A percentile compares a stretch with the other conserved stretches of the same genome.
Evolutionary conservation across 2,329 filamentous ascomycete genomes (phyloP).

Genomic region (Cryphonectria naterciae): DNA sequence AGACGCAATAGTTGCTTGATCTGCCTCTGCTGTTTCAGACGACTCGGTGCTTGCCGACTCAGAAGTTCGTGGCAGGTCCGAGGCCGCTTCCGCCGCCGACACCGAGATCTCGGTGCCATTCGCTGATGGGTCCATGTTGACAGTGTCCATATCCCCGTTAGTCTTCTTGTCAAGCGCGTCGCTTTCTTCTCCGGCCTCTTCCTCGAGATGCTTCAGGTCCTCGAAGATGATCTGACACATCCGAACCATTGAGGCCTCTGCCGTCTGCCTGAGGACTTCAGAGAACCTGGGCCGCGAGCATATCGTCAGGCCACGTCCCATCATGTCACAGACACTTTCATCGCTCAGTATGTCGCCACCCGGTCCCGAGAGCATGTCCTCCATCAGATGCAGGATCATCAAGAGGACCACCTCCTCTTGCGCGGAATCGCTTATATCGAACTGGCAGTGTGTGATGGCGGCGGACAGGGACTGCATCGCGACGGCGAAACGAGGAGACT

Average conservation of each 20-base stretch:
- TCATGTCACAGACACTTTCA: conserved; percentile 99
- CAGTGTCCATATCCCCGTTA: conserved; percentile 70
- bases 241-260: conserved; percentile 95
- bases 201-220: conserved; percentile 83
- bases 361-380: conserved; percentile 93
- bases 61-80: conserved; percentile 40
- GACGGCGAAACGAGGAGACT: conserved; percentile 83
- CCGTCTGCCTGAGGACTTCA: conserved; percentile 85
- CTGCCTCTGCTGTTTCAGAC: conserved; percentile 31
- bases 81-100: conserved; percentile 24
- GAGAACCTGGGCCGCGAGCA: conserved; percentile 93
- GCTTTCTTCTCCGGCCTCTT: conserved; percentile 70
- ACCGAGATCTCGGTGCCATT: conserved; percentile 53
- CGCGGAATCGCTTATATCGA: conserved; percentile 92
- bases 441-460: conserved; percentile 95
- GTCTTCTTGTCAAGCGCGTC: conserved; percentile 68
- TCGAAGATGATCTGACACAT: conserved; percentile 99
- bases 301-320: conserved; percentile 96
- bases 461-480: conserved; percentile 95
- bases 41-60: conserved; percentile 44
- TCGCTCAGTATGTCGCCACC: conserved; percentile 94
- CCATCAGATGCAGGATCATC: conserved; percentile 96
- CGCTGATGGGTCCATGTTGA: conserved; percentile 83
- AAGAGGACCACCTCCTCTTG: conserved; percentile 95
- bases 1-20: conserved; percentile 25